Percentiles rank a stretch among this genome's conserved stretches.
Evolutionary conservation across 2,329 filamentous ascomycete genomes (phyloP).

Genomic region (Colletotrichum endophyticum): DNA sequence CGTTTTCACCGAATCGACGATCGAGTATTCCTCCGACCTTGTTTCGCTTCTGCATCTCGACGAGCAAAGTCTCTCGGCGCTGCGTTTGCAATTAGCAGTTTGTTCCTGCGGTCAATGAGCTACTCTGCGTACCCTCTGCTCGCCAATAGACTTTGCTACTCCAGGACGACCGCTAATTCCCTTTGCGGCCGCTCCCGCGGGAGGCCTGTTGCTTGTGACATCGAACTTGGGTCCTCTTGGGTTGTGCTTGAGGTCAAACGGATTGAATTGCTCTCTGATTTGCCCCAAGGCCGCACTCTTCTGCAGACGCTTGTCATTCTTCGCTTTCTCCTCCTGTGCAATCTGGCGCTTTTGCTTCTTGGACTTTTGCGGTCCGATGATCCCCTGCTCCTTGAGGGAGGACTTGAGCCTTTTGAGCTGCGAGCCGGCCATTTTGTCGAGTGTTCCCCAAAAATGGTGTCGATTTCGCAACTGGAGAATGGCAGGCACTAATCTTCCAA

Average conservation of each 20-base stretch:
- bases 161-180: constrained; percentile 77
- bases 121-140: constrained; percentile 70
- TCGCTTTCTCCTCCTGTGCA: constrained; percentile 68
- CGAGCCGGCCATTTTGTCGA: constrained; percentile 80
- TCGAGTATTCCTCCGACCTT: constrained; percentile 94
- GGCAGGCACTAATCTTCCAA: constrained; percentile 8
- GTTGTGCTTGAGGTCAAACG: constrained; percentile 90
- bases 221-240: constrained; percentile 83
- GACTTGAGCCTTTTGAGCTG: constrained; percentile 96
- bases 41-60: constrained; percentile 86
- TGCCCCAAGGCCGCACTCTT: constrained; percentile 78
- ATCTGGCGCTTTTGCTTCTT: constrained; percentile 90
- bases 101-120: constrained; percentile 14
- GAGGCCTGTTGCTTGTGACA: constrained; percentile 71
- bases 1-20: constrained; percentile 93
- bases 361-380: constrained; percentile 89
- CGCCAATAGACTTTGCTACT: constrained; percentile 82
- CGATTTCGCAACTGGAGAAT: not conserved
- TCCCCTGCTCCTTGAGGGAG: constrained; percentile 86
- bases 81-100: constrained; percentile 33
- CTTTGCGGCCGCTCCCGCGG: constrained; percentile 55
- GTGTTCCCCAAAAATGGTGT: not conserved
- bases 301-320: constrained; percentile 75
- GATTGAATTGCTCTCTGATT: constrained; percentile 97
- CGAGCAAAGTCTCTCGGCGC: constrained; percentile 82